Base-by-base conservation (phyloP, 805 yeast genomes). In the Ogataea naganishii region DNA sequence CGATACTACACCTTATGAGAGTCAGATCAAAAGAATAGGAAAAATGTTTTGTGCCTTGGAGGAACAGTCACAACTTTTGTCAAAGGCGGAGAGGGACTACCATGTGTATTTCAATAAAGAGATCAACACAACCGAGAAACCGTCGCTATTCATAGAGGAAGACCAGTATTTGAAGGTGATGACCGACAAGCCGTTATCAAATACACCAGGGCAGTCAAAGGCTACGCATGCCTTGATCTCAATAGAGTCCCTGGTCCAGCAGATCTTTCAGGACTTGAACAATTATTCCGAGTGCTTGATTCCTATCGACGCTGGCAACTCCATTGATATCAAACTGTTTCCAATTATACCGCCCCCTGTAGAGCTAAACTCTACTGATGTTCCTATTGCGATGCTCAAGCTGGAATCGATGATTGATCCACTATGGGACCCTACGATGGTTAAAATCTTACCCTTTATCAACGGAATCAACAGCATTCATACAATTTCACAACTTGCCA, bases 371-470 rank as follows among this genome's bases (percentile, higher is more conserved):
- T 73, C 94, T 0, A 82, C 65, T 43, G 95, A 89, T 51, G 99
- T 92, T 1, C 98, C 98, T 0, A 72, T 88, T 5, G 73, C 94
- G n/a, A 78, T 89, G 0, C 95, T 92, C 1, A 75, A 76, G 30
- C 58, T 92, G 20, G 67, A 68, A 18, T 60, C 70, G 22, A 62
- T 92, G 37, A 77, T 84, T 24, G 98, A 92, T 53, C 80, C 82
- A 7, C 80, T 82, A 44, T 92, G 98, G 96, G 98, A 92, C 53
- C 96, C 96, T 2, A 89, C 97, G 2, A 80, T 92, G 92, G 63
- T 85, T 26, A 79, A 81, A 41, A 82, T 92, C 15, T 57, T 84
- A 8, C 95, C 96, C 0, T 80, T 65, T 41, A 84, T 92, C 29
- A 75, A 92, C 46, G 98, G 99, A 2, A 64, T 86, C 28, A 89